phyloP scores from a whole-genome alignment of 176 grass and related monocot species.

The Triticum dicoccoides region DNA sequence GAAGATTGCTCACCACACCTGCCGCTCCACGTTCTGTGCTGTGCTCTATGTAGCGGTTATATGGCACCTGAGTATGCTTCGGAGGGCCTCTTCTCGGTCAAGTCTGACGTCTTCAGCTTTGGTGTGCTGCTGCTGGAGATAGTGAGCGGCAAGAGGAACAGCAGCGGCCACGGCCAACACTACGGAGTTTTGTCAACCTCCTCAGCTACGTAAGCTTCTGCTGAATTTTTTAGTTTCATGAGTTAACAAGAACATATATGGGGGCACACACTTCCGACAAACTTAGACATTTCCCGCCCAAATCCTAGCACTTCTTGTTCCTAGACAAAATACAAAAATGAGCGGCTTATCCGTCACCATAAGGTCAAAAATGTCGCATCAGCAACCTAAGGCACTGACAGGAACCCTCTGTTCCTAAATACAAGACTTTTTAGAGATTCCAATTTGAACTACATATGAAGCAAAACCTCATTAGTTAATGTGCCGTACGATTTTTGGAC shows the following conservation, averaged over 20 bases:
- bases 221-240: neutral
- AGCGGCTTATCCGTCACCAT: neutral
- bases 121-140: constrained; percentile 69
- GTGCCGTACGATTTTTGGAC: neutral
- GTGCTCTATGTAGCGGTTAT: constrained; percentile 31
- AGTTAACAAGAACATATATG: too few relatives aligned
- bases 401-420: too few relatives aligned
- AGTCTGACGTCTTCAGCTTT: constrained; percentile 82
- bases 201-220: constrained; percentile 30
- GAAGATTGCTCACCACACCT: too few relatives aligned
- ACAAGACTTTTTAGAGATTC: too few relatives aligned
- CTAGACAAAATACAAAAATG: neutral
- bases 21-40: neutral
- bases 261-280: too few relatives aligned
- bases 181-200: constrained; percentile 35
- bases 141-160: constrained; percentile 44
- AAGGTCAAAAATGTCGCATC: too few relatives aligned
- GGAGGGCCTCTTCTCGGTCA: constrained; percentile 66
- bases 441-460: too few relatives aligned
- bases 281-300: too few relatives aligned
- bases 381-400: neutral
- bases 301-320: neutral
- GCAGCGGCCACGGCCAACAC: neutral
- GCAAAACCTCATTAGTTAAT: neutral
- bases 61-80: constrained; percentile 60